Evolutionary conservation across 78 protist species (phyloP).

Genomic region (Blattamonas nauphoetae): DNA sequence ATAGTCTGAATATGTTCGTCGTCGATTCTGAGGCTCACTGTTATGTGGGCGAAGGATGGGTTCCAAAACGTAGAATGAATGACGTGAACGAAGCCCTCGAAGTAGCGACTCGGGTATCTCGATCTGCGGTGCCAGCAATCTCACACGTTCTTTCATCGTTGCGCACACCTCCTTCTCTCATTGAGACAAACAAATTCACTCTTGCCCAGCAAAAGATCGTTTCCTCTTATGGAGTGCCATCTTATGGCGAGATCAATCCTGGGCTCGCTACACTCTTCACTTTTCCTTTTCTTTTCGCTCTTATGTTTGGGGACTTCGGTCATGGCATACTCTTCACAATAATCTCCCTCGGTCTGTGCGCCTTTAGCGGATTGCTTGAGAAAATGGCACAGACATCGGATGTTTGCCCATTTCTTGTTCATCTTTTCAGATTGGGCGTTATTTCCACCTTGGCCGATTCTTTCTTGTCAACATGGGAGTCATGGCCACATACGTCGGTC

Average conservation of each 20-base stretch:
- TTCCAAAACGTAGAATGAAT: background rate
- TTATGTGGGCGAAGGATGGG: constrained; percentile 18
- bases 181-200: constrained; percentile 9
- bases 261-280: constrained; percentile 13
- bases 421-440: background rate
- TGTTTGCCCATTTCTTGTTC: background rate
- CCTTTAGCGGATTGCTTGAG: background rate
- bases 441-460: constrained; percentile 24
- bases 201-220: constrained; percentile 10
- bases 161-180: constrained; percentile 32
- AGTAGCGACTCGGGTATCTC: background rate
- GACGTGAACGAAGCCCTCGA: background rate
- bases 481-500: constrained; percentile 5
- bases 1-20: constrained; percentile 3
- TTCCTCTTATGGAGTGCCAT: constrained; percentile 21
- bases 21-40: background rate
- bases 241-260: constrained; percentile 40
- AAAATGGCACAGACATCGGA: background rate
- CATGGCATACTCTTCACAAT: constrained; percentile 28
- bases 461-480: constrained; percentile 31
- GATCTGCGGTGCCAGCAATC: constrained; percentile 13
- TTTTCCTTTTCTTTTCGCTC: constrained; percentile 38
- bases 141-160: background rate
- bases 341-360: background rate
- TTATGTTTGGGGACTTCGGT: constrained; percentile 42